phyloP scores from a whole-genome alignment of 2,329 filamentous ascomycete species.

The Madurella fahalii region DNA sequence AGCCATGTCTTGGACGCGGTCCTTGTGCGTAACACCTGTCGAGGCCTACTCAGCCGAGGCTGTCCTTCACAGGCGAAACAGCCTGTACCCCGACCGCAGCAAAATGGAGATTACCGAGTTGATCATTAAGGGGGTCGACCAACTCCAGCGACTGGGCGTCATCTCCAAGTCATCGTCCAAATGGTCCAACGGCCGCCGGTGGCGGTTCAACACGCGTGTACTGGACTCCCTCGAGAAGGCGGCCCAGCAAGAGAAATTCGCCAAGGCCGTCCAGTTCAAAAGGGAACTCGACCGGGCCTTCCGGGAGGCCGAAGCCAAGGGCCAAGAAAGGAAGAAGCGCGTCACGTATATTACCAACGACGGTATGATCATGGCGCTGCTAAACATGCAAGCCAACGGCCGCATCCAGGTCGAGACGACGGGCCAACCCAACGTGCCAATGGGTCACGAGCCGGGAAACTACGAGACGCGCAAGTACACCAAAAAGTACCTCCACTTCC shows the following conservation, averaged over 20 bases:
- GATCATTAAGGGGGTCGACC: constrained; percentile 45
- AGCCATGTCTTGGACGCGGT: constrained; percentile 57
- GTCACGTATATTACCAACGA: constrained; percentile 58
- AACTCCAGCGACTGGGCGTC: constrained; percentile 49
- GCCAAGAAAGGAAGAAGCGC: constrained; percentile 26
- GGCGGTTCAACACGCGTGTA: constrained; percentile 58
- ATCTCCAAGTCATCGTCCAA: constrained; percentile 58
- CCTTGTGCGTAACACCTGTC: constrained; percentile 52
- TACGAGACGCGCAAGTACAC: constrained; percentile 68
- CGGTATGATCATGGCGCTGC: constrained; percentile 61
- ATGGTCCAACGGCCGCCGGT: constrained; percentile 56
- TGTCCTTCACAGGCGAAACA: constrained; percentile 49
- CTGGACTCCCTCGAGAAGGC: constrained; percentile 53
- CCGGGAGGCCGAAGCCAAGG: constrained; percentile 30
- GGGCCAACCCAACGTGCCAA: constrained; percentile 58
- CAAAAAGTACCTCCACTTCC: constrained; percentile 62
- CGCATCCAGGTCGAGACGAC: constrained; percentile 51
- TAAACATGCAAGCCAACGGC: constrained; percentile 59
- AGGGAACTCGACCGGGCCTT: constrained; percentile 55
- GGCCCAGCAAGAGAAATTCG: constrained; percentile 51
- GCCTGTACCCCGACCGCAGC: constrained; percentile 38
- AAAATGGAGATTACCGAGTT: constrained; percentile 40
- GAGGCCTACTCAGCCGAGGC: constrained; percentile 45
- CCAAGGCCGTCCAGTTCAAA: constrained; percentile 59
- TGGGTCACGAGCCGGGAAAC: constrained; percentile 66